Percentiles rank a stretch among this genome's conserved stretches.
These are phyloP conservation scores for Zanthoxylum bungeanum DNA, from an alignment of 345 rosid genomes.

Conservation along the genomic window DNA sequence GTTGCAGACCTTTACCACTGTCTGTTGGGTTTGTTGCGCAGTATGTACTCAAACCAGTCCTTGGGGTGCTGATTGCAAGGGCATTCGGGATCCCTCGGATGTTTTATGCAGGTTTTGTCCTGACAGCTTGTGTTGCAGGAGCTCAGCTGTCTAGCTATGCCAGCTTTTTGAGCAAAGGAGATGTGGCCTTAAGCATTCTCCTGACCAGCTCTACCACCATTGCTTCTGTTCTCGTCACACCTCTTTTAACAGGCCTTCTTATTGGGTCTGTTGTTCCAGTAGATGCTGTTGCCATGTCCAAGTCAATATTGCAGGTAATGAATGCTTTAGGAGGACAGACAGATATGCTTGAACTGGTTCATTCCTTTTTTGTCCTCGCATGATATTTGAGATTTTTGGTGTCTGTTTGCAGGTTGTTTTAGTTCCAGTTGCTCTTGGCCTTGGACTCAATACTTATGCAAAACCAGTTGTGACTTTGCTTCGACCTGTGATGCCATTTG, in stretches of 20 bases:
- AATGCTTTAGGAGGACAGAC: not conserved
- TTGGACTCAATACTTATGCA: conserved; percentile 77
- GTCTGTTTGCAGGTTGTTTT: conserved; percentile 67
- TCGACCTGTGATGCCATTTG: conserved; percentile 83
- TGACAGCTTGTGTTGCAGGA: conserved; percentile 85
- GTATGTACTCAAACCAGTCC: conserved; percentile 75
- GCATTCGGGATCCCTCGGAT: conserved; percentile 65
- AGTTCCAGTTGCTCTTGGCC: conserved; percentile 80
- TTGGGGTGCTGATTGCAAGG: conserved; percentile 76
- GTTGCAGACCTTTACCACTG: conserved; percentile 77
- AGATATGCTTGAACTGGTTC: not conserved
- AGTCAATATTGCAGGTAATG: conserved; percentile 85
- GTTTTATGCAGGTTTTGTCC: conserved; percentile 85
- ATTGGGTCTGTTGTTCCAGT: conserved; percentile 95
- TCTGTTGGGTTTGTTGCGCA: conserved; percentile 78
- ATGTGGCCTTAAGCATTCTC: conserved; percentile 90
- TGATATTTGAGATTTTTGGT: conserved; percentile 2
- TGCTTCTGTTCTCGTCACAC: conserved; percentile 70
- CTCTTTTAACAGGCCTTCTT: conserved; percentile 63
- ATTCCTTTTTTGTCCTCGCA: not conserved
- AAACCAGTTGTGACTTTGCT: conserved; percentile 68
- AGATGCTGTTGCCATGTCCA: conserved; percentile 94
- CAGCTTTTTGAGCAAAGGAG: conserved; percentile 80
- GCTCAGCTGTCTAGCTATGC: conserved; percentile 91
- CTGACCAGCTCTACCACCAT: conserved; percentile 83